A percentile compares a stretch with the other conserved stretches of the same genome.
phyloP scores from a whole-genome alignment of 2,329 filamentous ascomycete species.

The Diplodia intermedia region DNA sequence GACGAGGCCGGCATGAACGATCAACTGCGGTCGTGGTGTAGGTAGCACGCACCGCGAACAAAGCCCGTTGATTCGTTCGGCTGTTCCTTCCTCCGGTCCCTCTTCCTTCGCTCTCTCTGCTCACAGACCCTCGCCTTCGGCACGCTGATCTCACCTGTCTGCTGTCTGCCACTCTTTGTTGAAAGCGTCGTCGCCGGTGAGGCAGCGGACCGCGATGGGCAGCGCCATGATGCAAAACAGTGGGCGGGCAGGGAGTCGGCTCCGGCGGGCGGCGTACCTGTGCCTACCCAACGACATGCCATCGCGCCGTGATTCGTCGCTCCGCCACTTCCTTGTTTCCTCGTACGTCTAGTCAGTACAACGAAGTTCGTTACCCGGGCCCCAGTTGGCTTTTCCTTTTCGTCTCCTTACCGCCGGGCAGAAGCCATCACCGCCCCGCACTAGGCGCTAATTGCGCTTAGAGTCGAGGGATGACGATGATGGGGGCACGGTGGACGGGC shows the following conservation, averaged over 20 bases:
- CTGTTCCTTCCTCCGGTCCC: too few relatives aligned
- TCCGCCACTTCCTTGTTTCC: neutral
- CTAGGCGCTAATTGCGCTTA: neutral
- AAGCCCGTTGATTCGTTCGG: neutral
- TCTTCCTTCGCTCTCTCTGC: neutral
- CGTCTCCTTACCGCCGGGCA: slow-evolving; percentile 3
- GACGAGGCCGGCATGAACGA: neutral
- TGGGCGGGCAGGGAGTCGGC: neutral
- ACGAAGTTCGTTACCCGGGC: neutral
- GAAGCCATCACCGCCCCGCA: slow-evolving; percentile 1
- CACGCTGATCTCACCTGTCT: neutral
- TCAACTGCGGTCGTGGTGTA: neutral
- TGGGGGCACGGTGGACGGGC: neutral
- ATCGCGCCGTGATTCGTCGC: neutral
- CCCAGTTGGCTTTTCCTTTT: neutral
- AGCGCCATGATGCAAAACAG: neutral
- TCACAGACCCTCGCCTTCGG: neutral
- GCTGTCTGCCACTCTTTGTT: neutral
- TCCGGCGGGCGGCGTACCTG: neutral
- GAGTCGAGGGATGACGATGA: neutral
- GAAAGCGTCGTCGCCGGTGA: neutral
- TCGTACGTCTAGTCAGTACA: neutral
- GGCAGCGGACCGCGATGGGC: neutral
- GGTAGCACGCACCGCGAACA: neutral
- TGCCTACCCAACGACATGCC: neutral